Conservation (phyloP, 441 rosid species). For the Arabidopsis hybrid region DNA sequence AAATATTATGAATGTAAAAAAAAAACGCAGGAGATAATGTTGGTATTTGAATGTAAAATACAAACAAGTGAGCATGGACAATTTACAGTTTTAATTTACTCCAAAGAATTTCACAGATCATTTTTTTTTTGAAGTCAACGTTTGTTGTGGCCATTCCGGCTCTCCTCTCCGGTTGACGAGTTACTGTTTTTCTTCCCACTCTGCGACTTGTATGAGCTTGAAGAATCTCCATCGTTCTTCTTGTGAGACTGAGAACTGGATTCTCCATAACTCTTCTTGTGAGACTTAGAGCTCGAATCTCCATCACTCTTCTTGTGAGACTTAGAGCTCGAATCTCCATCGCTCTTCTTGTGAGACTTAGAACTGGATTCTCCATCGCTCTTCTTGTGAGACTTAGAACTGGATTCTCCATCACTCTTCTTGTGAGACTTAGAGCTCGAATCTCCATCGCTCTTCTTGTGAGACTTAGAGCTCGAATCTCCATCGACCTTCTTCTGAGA, state of each 20-base stretch:
- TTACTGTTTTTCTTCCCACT: constrained; percentile 36
- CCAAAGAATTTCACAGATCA: not conserved
- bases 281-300: not conserved
- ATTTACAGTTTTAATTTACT: constrained; percentile 35
- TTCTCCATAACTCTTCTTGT: constrained; percentile 30
- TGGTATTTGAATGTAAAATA: no score
- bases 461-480: not conserved
- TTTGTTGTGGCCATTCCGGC: constrained; percentile 33
- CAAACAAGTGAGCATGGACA: constrained; percentile 29
- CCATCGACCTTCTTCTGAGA: constrained; percentile 32
- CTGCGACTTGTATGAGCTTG: constrained; percentile 5
- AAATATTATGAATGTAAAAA: constrained; percentile 1
- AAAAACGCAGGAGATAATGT: no score
- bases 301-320: constrained; percentile 25
- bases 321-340: constrained; percentile 23
- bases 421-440: constrained; percentile 16
- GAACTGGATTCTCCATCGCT: constrained; percentile 26
- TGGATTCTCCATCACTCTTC: constrained; percentile 13
- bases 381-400: constrained; percentile 23
- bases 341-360: constrained; percentile 31
- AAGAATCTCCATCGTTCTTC: constrained; percentile 45
- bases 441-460: constrained; percentile 21
- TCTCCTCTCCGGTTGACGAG: constrained; percentile 34
- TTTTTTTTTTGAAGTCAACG: constrained; percentile 19
- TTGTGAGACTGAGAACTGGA: constrained; percentile 19